phyloP scores from a whole-genome alignment of 2,329 filamentous ascomycete species.

The Tolypocladium ophioglossoides region DNA sequence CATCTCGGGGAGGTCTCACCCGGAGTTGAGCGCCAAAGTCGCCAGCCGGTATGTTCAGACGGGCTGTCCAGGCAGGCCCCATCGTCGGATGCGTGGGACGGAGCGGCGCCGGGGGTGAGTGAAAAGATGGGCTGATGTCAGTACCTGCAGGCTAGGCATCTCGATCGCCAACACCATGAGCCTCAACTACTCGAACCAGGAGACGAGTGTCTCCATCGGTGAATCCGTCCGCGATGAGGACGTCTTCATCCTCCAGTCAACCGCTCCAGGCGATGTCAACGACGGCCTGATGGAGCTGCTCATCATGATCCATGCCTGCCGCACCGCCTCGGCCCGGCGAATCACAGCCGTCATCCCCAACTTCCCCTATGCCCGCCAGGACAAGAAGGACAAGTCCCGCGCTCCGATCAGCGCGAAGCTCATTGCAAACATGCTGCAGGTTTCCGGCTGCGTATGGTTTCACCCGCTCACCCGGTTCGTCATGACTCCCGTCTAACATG shows the following conservation, averaged over 20 bases:
- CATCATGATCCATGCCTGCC: slow-evolving; percentile 95
- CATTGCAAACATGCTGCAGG: slow-evolving; percentile 96
- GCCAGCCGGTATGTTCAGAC: slow-evolving; percentile 27
- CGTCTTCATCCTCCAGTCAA: slow-evolving; percentile 96
- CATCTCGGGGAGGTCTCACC: slow-evolving; percentile 38
- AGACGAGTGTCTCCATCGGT: slow-evolving; percentile 85
- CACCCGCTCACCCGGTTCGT: neutral
- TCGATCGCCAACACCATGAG: slow-evolving; percentile 71
- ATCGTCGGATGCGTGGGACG: neutral
- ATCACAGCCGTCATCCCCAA: slow-evolving; percentile 95
- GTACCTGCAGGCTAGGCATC: slow-evolving; percentile 52
- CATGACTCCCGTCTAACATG: neutral
- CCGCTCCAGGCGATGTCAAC: slow-evolving; percentile 91
- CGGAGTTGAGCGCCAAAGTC: slow-evolving; percentile 34
- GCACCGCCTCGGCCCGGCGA: slow-evolving; percentile 58
- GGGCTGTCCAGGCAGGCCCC: neutral
- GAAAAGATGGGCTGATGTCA: slow-evolving; percentile 10
- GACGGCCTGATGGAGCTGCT: slow-evolving; percentile 96
- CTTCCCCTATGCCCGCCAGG: slow-evolving; percentile 92
- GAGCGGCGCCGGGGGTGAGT: neutral
- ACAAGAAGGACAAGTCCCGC: slow-evolving; percentile 90
- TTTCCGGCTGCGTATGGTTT: slow-evolving; percentile 59
- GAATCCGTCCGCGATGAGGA: slow-evolving; percentile 96
- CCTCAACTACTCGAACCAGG: slow-evolving; percentile 77
- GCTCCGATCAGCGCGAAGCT: slow-evolving; percentile 95